phyloP scores from a whole-genome alignment of 2,329 filamentous ascomycete genomes.

The Hypoxylon sp. region DNA sequence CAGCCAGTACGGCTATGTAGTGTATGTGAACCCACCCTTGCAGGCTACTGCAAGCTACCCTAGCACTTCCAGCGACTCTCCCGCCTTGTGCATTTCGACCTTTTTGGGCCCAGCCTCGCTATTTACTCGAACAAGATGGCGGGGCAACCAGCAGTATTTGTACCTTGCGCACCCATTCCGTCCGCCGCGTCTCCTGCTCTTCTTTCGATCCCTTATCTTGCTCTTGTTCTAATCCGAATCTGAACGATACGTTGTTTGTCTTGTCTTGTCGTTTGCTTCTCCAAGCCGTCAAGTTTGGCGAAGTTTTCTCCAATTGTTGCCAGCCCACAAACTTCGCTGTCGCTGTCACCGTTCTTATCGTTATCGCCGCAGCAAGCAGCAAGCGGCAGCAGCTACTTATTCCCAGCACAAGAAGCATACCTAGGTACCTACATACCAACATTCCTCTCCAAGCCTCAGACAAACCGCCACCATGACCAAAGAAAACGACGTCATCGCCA shows the following conservation, averaged over 20 bases:
- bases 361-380: constrained; percentile 1
- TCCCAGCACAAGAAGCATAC: too few species aligned
- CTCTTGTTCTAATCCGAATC: neutral
- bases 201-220: constrained; percentile 22
- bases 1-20: too few species aligned
- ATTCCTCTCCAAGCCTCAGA: constrained; percentile 13
- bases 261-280: neutral
- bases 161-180: constrained; percentile 31
- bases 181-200: constrained; percentile 8
- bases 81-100: constrained; percentile 50
- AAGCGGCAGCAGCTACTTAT: neutral
- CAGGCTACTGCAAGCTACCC: constrained; percentile 14
- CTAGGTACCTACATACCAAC: too few species aligned
- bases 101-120: constrained; percentile 53
- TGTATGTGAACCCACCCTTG: constrained; percentile 22
- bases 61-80: constrained; percentile 12
- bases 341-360: neutral
- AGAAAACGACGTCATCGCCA: constrained; percentile 75
- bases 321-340: neutral
- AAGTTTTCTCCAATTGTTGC: constrained; percentile 2
- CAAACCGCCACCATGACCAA: constrained; percentile 64
- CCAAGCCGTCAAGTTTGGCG: neutral
- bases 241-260: neutral
- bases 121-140: constrained; percentile 59
- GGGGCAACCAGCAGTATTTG: constrained; percentile 62